These are phyloP conservation scores for Leishmania mexicana DNA, from an alignment of 208 protist genomes.

Conservation along the genomic window DNA sequence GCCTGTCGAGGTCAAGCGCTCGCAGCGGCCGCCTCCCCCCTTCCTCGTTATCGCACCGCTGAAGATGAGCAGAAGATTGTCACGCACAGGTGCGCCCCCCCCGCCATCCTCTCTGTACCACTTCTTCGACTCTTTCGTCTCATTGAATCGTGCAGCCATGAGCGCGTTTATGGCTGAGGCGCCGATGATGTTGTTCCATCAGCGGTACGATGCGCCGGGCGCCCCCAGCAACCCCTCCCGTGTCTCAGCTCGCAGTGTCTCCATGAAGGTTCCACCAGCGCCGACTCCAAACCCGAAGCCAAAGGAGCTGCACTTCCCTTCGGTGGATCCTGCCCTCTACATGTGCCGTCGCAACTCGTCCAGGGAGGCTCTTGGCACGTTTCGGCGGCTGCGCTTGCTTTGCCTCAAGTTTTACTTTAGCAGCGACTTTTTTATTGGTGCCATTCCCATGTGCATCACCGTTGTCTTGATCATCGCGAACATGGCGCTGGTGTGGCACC, in stretches of 20 bases:
- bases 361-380: conserved; percentile 45
- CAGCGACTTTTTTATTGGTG: conserved; percentile 36
- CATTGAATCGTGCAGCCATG: conserved; percentile 1
- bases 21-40: background rate
- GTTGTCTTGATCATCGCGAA: conserved; percentile 47
- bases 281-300: conserved; percentile 16
- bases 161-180: conserved; percentile 18
- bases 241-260: background rate
- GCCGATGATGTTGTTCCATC: conserved; percentile 29
- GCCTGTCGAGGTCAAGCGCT: background rate
- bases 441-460: conserved; percentile 50
- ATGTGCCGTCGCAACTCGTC: conserved; percentile 44
- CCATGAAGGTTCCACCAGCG: background rate
- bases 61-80: background rate
- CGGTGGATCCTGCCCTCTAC: conserved; percentile 30
- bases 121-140: background rate
- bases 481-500: conserved; percentile 55
- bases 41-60: background rate
- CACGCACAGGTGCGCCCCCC: background rate
- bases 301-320: conserved; percentile 16
- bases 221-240: background rate
- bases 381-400: conserved; percentile 13
- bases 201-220: conserved; percentile 9
- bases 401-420: conserved; percentile 48
- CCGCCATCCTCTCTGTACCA: background rate